These are phyloP conservation scores for Ceratocystis cubensis DNA, from an alignment of 2,329 filamentous ascomycete species.

Conservation along the genomic window DNA sequence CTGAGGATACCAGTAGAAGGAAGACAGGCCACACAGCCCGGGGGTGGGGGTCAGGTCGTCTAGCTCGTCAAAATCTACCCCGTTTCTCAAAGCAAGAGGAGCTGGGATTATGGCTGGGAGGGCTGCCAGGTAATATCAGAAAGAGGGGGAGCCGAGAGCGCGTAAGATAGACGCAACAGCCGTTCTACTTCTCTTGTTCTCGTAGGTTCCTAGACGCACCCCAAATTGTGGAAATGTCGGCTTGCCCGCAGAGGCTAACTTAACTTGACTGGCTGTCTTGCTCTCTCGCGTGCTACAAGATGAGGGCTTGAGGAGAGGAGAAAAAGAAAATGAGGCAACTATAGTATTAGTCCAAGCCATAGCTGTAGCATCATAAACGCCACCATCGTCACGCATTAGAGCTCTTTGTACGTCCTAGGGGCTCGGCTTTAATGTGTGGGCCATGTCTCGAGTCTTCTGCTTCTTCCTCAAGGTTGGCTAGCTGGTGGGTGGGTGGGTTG, in stretches of 20 bases:
- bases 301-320: background rate
- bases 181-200: background rate
- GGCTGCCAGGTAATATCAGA: no score
- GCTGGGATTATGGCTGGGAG: no score
- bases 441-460: background rate
- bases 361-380: background rate
- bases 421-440: background rate
- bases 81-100: no score
- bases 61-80: background rate
- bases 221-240: no score
- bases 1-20: no score
- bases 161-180: background rate
- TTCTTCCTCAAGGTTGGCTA: background rate
- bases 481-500: background rate
- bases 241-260: no score
- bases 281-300: background rate
- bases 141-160: background rate
- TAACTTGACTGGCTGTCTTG: no score
- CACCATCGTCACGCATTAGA: background rate
- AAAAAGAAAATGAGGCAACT: no score
- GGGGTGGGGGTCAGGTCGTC: background rate
- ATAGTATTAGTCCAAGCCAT: no score
- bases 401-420: background rate
- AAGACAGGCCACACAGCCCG: background rate
- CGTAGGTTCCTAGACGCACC: background rate